Conservation (phyloP, 2,329 filamentous ascomycete species). For the Dichotomopilus funicola region DNA sequence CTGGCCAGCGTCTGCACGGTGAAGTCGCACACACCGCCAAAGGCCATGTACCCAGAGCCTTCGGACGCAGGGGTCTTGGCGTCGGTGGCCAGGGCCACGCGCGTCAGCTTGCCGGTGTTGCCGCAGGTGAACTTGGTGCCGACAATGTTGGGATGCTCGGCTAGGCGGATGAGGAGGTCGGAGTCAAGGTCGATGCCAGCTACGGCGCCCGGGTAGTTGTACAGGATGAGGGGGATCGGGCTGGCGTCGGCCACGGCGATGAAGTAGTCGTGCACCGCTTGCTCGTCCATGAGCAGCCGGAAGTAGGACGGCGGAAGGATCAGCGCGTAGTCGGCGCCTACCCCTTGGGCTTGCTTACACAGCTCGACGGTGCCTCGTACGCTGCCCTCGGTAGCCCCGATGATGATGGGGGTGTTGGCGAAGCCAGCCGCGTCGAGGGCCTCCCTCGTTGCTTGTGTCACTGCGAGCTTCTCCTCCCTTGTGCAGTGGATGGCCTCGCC, state of each 20-base stretch:
- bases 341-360: conserved; percentile 57
- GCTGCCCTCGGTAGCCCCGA: conserved; percentile 75
- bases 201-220: conserved; percentile 88
- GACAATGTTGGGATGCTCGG: conserved; percentile 73
- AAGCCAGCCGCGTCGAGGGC: conserved; percentile 78
- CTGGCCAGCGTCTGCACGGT: conserved; percentile 73
- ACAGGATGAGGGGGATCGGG: conserved; percentile 72
- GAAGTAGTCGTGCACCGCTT: conserved; percentile 67
- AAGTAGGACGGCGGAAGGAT: conserved; percentile 81
- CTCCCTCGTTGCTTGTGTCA: conserved; percentile 71
- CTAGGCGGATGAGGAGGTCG: conserved; percentile 74
- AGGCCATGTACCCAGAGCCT: conserved; percentile 71
- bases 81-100: conserved; percentile 66
- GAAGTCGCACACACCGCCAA: conserved; percentile 84
- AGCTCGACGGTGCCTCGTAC: conserved; percentile 75
- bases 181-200: conserved; percentile 86
- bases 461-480: conserved; percentile 65
- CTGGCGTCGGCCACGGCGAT: conserved; percentile 66
- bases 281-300: conserved; percentile 67
- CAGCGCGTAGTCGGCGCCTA: conserved; percentile 74
- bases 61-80: conserved; percentile 58
- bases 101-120: conserved; percentile 82
- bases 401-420: conserved; percentile 67
- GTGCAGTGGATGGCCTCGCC: conserved; percentile 84
- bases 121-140: conserved; percentile 91